Percentiles rank a stretch among this genome's conserved stretches.
These are phyloP conservation scores for Suaeda aralocaspica DNA, from an alignment of 148 eudicot species.

Conservation along the genomic window DNA sequence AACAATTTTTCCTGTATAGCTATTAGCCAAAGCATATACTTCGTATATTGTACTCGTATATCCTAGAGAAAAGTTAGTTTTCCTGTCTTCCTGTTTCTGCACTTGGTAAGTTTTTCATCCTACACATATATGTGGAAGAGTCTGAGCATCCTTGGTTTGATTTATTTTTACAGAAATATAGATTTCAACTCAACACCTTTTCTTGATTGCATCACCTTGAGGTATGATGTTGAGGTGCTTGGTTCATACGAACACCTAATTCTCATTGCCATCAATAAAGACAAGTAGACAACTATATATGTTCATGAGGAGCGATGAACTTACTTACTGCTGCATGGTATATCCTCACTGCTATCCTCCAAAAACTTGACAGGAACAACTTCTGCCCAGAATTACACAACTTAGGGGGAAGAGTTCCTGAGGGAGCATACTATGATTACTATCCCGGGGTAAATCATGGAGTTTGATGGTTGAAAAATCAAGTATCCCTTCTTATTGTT, in stretches of 20 bases:
- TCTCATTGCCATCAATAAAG: constrained; percentile 40
- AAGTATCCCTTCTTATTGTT: not conserved
- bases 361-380: constrained; percentile 29
- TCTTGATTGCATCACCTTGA: constrained; percentile 10
- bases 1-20: no score
- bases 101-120: no score
- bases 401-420: constrained; percentile 39
- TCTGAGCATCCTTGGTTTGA: not conserved
- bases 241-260: constrained; percentile 40
- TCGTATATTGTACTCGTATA: no score
- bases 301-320: constrained; percentile 44
- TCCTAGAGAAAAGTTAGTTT: no score
- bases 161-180: not conserved
- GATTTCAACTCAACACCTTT: not conserved
- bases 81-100: no score
- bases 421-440: constrained; percentile 36
- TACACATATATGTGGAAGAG: not conserved
- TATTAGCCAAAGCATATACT: no score
- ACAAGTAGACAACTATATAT: constrained; percentile 34
- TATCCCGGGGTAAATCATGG: constrained; percentile 38
- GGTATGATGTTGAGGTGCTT: constrained; percentile 34
- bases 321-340: constrained; percentile 34
- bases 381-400: constrained; percentile 30
- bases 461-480: constrained; percentile 28
- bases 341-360: constrained; percentile 28